phyloP scores from a whole-genome alignment of 2,329 filamentous ascomycete species.

The Phyllachora maydis region DNA sequence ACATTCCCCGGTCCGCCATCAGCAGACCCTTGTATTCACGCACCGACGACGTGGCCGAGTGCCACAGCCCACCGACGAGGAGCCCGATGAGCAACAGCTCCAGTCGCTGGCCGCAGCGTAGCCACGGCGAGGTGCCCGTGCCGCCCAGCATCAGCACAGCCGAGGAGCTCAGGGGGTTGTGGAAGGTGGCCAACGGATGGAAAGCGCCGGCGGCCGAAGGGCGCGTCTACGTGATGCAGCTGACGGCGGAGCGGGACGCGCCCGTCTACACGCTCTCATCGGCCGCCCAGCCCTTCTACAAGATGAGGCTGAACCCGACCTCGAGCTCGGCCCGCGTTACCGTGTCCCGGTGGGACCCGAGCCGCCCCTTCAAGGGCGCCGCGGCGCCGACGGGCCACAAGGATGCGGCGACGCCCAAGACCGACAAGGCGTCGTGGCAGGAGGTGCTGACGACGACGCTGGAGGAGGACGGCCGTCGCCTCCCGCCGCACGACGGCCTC shows the following conservation, averaged over 20 bases:
- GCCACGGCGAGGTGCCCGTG: conserved; percentile 19
- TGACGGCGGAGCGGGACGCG: conserved; percentile 34
- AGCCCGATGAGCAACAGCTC: conserved; percentile 1
- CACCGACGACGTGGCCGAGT: conserved; percentile 7
- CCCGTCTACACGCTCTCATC: conserved; percentile 49
- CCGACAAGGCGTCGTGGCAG: conserved; percentile 28
- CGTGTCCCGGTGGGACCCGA: conserved; percentile 37
- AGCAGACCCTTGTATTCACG: conserved; percentile 42
- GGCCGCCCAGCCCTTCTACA: conserved; percentile 41
- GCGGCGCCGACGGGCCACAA: conserved; percentile 9
- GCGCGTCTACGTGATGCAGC: conserved; percentile 34
- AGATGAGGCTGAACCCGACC: conserved; percentile 40
- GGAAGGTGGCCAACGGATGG: conserved; percentile 53
- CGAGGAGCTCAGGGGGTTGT: conserved; percentile 41
- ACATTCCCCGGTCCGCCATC: conserved; percentile 42
- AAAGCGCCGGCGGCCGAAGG: conserved; percentile 38
- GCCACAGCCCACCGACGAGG: conserved; percentile 1
- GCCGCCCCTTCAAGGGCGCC: conserved; percentile 29
- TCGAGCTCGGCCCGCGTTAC: conserved; percentile 40
- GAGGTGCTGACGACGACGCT: conserved; percentile 36
- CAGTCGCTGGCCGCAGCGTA: conserved; percentile 5
- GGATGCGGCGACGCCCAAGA: conserved; percentile 13
- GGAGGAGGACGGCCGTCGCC: conserved; percentile 32
- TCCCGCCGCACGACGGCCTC: conserved; percentile 35
- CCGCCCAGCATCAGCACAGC: conserved; percentile 31